Evolutionary conservation across 2,329 filamentous ascomycete species (phyloP), one percentile per base, ranked within the genome.

Genomic region (Ophiocordyceps sinensis): DNA sequence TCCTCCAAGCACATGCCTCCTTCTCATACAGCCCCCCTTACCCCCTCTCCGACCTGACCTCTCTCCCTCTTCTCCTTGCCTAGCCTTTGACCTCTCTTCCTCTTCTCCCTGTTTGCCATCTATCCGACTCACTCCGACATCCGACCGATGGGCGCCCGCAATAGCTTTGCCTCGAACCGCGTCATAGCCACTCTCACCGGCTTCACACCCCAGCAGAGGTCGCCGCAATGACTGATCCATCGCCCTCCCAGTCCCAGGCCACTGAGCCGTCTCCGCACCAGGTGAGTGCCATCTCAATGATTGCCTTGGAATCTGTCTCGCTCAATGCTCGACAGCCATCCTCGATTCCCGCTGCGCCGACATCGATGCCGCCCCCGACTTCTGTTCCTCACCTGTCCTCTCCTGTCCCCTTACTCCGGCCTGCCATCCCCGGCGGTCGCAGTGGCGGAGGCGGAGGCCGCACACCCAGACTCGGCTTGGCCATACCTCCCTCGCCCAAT

Each of bases 401-500:
- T 38, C 79, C 83, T 40, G 84, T 81, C 41, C 85, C 85, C 45
- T 75, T 93, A 44, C 79, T 94, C 43, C 82, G 86, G 45, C 84
- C 86, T 41, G 85, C 86, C 46, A 79, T 93, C 43, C 83, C 82
- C 32, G 84, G 85, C 48, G 70, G 68, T 49, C 73, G 78, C 51
- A 71, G 71, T 47, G 71, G 69, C 50, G 78, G 76, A 44, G 71
- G 69, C 50, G 78, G 76, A 44, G 67, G 71, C 44, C 73, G 82
- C 47, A 71, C 82, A 41, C 86, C 86, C 26, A 79, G 83, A 52
- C 73, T 96, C 44, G 89, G 87, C 36, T 75, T 96, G 43, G 85
- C 88, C 37, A 96, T 96, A 44, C 89, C 89, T 31, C 79, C 84
- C 1, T 94, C 86, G 30, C 85, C 86, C 38, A 89, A 78, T 63